Evolutionary conservation across 495 filamentous ascomycete species (phyloP), one percentile per base, ranked within the genome.

Genomic region (Trichoderma reesei): DNA sequence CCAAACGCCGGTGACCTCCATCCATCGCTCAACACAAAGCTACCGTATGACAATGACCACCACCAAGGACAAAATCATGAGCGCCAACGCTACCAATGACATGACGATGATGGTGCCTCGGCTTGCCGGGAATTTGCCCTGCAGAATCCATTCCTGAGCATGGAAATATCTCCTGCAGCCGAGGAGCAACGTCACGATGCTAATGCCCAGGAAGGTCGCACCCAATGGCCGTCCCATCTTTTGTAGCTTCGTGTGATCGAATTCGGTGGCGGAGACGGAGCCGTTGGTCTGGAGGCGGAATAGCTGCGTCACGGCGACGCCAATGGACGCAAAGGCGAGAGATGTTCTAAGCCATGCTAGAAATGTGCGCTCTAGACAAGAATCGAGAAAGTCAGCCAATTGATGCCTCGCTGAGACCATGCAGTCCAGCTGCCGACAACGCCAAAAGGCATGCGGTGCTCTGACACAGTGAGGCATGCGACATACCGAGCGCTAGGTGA

Each of bases 291-390:
- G 96, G 59, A 98, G 86, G 34, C 94, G 88, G 77, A 98, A 98
- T 60, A 98, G 84, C 74, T 98, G 94, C 1, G 95, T 97, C 60
- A 98, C 85, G 61, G 93, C 94, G 66, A 98, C 92, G 64, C 94
- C 94, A 69, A 98, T 98, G 60, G 88, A 91, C 42, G 94, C 95
- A 72, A 98, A 98, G 59, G 93, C 91, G 51, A 98, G 82, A 26
- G 92, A 96, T 18, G 94, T 98, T 56, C 94, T 86, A 59, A 98
- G 84, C 94, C 94, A 98, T 60, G 94, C 94, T 26, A 98, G 85
- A 75, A 98, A 98, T 3, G 94, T 98, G 37, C 94, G 87, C 75
- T 98, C 94, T 97, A 70, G 34, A 42, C 63, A 9, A 6, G 63
- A 10, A 56, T 1, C 4, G 63, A 9, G 5, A 64, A 10, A 56